A percentile compares a stretch with the other conserved stretches of the same genome.
These are phyloP conservation scores for Clonostachys sp. DNA, from an alignment of 2,329 filamentous ascomycete genomes.

Conservation along the genomic window DNA sequence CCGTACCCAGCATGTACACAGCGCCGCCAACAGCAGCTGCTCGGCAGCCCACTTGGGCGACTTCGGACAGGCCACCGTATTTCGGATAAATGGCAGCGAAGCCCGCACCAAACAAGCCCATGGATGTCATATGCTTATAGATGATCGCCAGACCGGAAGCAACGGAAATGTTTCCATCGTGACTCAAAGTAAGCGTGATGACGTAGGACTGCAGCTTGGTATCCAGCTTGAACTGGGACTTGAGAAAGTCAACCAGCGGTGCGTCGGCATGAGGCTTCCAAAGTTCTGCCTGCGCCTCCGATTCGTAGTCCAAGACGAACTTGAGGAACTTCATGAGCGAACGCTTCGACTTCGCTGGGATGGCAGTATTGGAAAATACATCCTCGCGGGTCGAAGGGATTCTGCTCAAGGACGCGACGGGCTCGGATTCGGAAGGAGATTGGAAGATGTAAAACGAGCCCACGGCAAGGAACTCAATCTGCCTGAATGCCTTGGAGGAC, in stretches of 20 bases:
- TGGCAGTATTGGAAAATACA: constrained; percentile 73
- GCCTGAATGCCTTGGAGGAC: constrained; percentile 82
- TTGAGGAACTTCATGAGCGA: constrained; percentile 91
- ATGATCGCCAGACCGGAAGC: constrained; percentile 67
- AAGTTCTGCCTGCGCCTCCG: constrained; percentile 42
- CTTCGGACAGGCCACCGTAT: constrained; percentile 86
- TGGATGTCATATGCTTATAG: constrained; percentile 75
- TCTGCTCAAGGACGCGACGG: constrained; percentile 47
- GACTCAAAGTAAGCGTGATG: constrained; percentile 67
- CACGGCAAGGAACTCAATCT: constrained; percentile 90
- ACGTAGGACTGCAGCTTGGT: constrained; percentile 58
- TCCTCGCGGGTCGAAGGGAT: constrained; percentile 91
- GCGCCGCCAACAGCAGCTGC: constrained; percentile 87
- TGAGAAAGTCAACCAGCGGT: constrained; percentile 55
- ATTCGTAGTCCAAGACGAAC: constrained; percentile 72
- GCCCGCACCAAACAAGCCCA: constrained; percentile 81
- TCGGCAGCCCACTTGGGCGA: constrained; percentile 87
- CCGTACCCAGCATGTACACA: constrained; percentile 79
- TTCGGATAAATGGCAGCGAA: constrained; percentile 89
- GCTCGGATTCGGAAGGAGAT: constrained; percentile 16
- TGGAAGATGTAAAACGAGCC: constrained; percentile 85
- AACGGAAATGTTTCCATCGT: constrained; percentile 59
- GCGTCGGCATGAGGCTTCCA: constrained; percentile 55
- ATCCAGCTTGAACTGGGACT: constrained; percentile 62
- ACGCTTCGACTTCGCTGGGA: constrained; percentile 78